phyloP scores from a whole-genome alignment of 1,284 basidiomycete species.

The Agroathelia rolfsii region DNA sequence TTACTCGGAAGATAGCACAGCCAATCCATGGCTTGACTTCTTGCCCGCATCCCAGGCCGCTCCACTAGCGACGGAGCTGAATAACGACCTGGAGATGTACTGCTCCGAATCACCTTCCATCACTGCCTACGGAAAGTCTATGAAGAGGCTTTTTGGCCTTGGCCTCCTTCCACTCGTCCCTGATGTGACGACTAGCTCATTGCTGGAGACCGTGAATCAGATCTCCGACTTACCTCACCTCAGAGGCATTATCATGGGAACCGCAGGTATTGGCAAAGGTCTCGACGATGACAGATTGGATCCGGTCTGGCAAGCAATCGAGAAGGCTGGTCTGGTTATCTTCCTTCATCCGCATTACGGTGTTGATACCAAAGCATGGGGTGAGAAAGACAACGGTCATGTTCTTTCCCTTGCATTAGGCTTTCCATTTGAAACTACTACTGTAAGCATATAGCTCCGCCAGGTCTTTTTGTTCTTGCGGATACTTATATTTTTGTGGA shows the following conservation, averaged over 20 bases:
- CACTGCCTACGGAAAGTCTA: slow-evolving; percentile 14
- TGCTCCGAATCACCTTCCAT: slow-evolving; percentile 55
- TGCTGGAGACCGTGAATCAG: slow-evolving; percentile 56
- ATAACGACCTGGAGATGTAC: slow-evolving; percentile 68
- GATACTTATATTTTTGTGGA: slow-evolving; percentile 2
- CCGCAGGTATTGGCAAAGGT: slow-evolving; percentile 66
- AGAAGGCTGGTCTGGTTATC: slow-evolving; percentile 55
- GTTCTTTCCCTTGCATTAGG: slow-evolving; percentile 79
- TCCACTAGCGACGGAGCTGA: slow-evolving; percentile 55
- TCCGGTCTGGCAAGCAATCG: slow-evolving; percentile 68
- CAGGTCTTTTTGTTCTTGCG: slow-evolving; percentile 1
- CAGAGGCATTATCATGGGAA: slow-evolving; percentile 76
- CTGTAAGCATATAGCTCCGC: slow-evolving; percentile 34
- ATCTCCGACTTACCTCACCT: slow-evolving; percentile 59
- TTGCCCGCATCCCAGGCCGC: slow-evolving; percentile 60
- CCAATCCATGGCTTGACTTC: slow-evolving; percentile 87
- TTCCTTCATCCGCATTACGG: slow-evolving; percentile 83
- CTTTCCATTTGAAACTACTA: slow-evolving; percentile 84
- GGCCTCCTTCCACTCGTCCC: slow-evolving; percentile 79
- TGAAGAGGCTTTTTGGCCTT: slow-evolving; percentile 67
- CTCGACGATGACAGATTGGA: slow-evolving; percentile 71
- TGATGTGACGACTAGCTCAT: slow-evolving; percentile 37
- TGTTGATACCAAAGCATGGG: slow-evolving; percentile 58
- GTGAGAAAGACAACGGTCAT: slow-evolving; percentile 70
- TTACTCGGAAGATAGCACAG: slow-evolving; percentile 35